These are phyloP conservation scores for Cordyceps pruinosa DNA, from an alignment of 2,329 filamentous ascomycete species.

Conservation along the genomic window DNA sequence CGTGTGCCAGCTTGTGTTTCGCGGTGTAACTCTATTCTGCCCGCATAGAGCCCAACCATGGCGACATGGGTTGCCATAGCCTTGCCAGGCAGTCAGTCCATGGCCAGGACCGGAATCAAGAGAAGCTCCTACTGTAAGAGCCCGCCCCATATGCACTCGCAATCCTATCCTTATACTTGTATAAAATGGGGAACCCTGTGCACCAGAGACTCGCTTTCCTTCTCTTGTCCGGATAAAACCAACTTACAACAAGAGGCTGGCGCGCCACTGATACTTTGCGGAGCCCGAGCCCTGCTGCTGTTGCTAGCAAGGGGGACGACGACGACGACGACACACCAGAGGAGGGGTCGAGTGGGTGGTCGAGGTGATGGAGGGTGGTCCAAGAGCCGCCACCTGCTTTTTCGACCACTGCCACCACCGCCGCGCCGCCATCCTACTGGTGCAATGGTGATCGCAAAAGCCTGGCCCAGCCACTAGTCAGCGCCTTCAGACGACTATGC, in stretches of 20 bases:
- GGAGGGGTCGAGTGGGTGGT: conserved; percentile 3
- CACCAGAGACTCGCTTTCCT: neutral
- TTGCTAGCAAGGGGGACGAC: neutral
- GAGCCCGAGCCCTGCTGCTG: conserved; percentile 1
- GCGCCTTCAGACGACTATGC: conserved; percentile 7
- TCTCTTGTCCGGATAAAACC: neutral
- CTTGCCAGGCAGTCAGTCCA: no score
- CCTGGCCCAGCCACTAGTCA: conserved; percentile 5
- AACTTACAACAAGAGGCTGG: neutral
- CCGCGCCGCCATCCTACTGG: neutral
- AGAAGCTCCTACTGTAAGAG: neutral
- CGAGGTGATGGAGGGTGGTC: neutral
- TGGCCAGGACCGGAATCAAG: neutral
- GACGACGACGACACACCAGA: neutral
- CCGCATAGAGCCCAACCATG: neutral
- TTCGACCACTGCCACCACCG: neutral
- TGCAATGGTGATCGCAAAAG: neutral
- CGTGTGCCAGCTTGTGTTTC: conserved; percentile 7
- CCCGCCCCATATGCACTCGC: neutral
- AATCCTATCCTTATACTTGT: neutral
- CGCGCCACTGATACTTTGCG: neutral
- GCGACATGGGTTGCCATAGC: neutral
- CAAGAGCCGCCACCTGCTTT: neutral
- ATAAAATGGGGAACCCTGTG: neutral
- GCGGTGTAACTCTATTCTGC: conserved; percentile 5